phyloP scores from a whole-genome alignment of 179 eudicot genomes.

The Drosera spatulata region DNA sequence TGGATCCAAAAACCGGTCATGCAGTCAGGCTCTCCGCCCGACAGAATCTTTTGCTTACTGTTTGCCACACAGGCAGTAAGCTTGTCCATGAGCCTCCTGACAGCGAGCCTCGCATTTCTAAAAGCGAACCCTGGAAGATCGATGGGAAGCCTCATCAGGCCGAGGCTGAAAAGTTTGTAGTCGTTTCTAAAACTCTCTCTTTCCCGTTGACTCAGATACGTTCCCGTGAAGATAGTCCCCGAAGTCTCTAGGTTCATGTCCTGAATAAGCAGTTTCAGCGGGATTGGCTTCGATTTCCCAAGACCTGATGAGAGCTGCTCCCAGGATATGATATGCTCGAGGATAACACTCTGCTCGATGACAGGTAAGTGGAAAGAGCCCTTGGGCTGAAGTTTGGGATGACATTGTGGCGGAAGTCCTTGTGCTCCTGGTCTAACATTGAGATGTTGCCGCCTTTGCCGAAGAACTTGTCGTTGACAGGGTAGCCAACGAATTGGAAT shows the following conservation, averaged over 20 bases:
- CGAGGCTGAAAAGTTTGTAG: constrained; percentile 58
- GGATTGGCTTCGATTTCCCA: constrained; percentile 14
- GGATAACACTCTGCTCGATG: constrained; percentile 42
- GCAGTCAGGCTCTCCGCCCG: constrained; percentile 38
- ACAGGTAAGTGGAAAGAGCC: constrained; percentile 54
- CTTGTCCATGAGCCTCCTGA: constrained; percentile 34
- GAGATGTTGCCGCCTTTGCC: constrained; percentile 73
- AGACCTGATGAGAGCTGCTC: constrained; percentile 1
- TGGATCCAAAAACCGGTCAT: constrained; percentile 67
- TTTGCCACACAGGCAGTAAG: constrained; percentile 40
- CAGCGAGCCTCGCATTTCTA: constrained; percentile 55
- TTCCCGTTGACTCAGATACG: constrained; percentile 25
- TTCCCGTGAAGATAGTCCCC: constrained; percentile 71
- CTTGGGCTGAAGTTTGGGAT: constrained; percentile 74
- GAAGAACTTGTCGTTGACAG: constrained; percentile 69
- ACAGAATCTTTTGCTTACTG: constrained; percentile 38
- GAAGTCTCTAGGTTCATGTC: constrained; percentile 87
- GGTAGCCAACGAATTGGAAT: constrained; percentile 76
- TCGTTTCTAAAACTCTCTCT: constrained; percentile 38
- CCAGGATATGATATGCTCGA: constrained; percentile 42
- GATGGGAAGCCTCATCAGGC: constrained; percentile 55
- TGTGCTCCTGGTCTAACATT: too few relatives aligned
- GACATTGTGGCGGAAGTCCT: constrained; percentile 63
- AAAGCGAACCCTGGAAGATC: constrained; percentile 75
- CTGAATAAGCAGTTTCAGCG: constrained; percentile 37